Conservation (phyloP, 148 eudicot species). For the Nepenthes gracilis region DNA sequence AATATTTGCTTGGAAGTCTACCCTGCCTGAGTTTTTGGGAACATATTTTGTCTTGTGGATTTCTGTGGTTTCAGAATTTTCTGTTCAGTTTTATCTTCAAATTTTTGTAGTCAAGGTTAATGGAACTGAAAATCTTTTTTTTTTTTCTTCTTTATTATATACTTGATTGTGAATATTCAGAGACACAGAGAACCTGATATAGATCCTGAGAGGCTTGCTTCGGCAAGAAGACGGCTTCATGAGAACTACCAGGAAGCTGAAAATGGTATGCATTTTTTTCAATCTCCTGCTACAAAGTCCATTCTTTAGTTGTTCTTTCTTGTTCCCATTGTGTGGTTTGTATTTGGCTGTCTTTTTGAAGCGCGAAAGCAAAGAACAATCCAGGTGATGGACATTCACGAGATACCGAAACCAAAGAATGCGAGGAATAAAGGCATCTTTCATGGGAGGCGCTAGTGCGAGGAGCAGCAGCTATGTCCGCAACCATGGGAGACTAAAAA, state of each 20-base stretch:
- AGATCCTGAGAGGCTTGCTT: slow-evolving; percentile 81
- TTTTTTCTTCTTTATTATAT: neutral
- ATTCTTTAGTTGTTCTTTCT: neutral
- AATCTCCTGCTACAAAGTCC: neutral
- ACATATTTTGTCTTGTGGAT: too few relatives aligned
- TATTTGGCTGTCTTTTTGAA: slow-evolving; percentile 22
- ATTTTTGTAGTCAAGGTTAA: too few relatives aligned
- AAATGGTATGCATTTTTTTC: slow-evolving; percentile 51
- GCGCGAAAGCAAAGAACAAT: slow-evolving; percentile 95
- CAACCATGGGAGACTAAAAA: too few relatives aligned
- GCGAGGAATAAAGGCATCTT: slow-evolving; percentile 75
- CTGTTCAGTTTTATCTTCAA: too few relatives aligned
- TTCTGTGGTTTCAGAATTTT: too few relatives aligned
- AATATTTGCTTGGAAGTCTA: too few relatives aligned
- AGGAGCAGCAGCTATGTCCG: neutral
- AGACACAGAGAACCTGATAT: slow-evolving; percentile 44
- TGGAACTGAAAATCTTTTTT: neutral
- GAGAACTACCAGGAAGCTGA: slow-evolving; percentile 98
- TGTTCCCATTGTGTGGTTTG: neutral
- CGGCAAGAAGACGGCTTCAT: slow-evolving; percentile 92
- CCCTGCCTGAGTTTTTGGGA: too few relatives aligned
- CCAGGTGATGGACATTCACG: slow-evolving; percentile 97
- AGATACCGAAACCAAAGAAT: slow-evolving; percentile 84
- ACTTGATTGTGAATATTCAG: slow-evolving; percentile 32
- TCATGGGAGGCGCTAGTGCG: slow-evolving; percentile 58